Conservation (phyloP, 164 flowering plant species). For the Vitis rupestris region DNA sequence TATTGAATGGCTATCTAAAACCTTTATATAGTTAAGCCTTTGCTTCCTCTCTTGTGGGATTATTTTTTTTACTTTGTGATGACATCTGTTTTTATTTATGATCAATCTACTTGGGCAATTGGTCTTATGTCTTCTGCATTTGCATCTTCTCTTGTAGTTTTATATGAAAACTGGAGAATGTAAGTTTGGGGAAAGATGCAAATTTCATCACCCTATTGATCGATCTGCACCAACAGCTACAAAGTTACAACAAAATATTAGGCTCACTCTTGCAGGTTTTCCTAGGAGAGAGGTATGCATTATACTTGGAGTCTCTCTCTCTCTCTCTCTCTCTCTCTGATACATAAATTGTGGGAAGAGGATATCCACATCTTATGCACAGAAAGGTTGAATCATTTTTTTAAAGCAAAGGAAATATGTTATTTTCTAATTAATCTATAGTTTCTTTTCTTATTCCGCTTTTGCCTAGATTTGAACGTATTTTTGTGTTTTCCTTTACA, state of each 20-base stretch:
- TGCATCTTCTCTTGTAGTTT: conserved; percentile 34
- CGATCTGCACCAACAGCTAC: conserved; percentile 49
- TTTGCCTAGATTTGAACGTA: too few species aligned
- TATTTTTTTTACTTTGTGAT: not conserved
- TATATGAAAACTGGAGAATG: conserved; percentile 94
- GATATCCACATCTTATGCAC: too few species aligned
- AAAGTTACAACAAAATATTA: conserved; percentile 46
- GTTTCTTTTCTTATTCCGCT: too few species aligned
- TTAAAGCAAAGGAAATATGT: too few species aligned
- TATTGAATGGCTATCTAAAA: too few species aligned
- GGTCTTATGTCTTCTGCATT: not conserved
- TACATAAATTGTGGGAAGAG: too few species aligned
- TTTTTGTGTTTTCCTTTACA: too few species aligned
- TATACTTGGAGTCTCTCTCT: not conserved
- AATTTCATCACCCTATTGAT: conserved; percentile 87
- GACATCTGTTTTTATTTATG: not conserved
- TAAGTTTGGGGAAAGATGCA: conserved; percentile 84
- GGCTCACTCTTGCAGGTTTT: conserved; percentile 87
- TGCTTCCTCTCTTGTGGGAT: not conserved
- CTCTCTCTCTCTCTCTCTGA: too few species aligned
- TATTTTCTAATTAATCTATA: too few species aligned
- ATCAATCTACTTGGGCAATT: not conserved
- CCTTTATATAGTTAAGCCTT: not conserved
- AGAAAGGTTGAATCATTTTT: too few species aligned
- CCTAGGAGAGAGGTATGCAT: conserved; percentile 92